phyloP scores from a whole-genome alignment of 768 basidiomycete genomes.

The Kondoa subrosea region DNA sequence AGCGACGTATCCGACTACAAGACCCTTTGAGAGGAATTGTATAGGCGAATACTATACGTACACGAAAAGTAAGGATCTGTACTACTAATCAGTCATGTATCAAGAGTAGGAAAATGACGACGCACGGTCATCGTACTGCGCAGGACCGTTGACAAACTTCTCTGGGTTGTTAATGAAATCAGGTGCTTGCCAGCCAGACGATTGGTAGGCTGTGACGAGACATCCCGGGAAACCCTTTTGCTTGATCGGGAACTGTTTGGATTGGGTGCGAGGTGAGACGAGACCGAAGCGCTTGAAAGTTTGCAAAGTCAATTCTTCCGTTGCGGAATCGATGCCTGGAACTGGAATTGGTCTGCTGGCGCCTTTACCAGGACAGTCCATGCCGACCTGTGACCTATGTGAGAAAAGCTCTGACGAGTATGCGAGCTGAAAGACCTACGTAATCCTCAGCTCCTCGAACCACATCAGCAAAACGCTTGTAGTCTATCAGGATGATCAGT shows the following conservation, averaged over 20 bases:
- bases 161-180: background rate
- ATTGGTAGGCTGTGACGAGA: background rate
- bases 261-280: background rate
- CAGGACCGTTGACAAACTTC: background rate
- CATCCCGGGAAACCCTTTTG: background rate
- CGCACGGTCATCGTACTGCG: background rate
- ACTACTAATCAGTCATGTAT: background rate
- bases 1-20: background rate
- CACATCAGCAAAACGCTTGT: background rate
- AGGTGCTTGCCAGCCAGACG: background rate
- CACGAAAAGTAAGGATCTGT: background rate
- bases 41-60: no score
- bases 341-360: background rate
- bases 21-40: no score
- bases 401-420: background rate
- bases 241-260: background rate
- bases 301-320: background rate
- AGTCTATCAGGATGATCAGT: background rate
- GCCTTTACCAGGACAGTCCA: background rate
- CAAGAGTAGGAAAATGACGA: background rate
- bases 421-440: background rate
- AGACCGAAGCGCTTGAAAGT: background rate
- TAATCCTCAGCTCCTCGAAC: background rate
- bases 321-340: background rate
- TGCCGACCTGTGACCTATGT: background rate